Evolutionary conservation across 2,329 filamentous ascomycete species (phyloP).

Genomic region (Zalaria sp.): DNA sequence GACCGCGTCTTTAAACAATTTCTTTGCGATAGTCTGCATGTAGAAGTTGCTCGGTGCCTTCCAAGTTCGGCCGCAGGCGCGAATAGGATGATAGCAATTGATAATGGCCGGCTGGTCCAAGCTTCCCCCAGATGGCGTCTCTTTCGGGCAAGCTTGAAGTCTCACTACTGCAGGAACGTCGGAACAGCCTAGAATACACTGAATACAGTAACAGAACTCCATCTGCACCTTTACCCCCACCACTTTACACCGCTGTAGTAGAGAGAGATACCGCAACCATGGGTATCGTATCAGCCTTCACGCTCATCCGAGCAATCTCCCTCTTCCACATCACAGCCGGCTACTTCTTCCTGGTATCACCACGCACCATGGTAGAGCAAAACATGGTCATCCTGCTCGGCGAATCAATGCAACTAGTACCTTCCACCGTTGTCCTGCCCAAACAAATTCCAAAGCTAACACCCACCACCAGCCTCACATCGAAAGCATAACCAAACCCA

Average conservation of each 20-base stretch:
- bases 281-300: conserved; percentile 67
- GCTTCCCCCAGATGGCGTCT: too few species aligned
- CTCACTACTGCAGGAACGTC: neutral
- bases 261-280: conserved; percentile 33
- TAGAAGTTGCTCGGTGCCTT: too few species aligned
- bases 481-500: conserved; percentile 52
- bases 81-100: too few species aligned
- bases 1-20: too few species aligned
- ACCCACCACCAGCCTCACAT: conserved; percentile 41
- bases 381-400: conserved; percentile 69
- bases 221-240: neutral
- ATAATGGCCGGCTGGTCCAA: too few species aligned
- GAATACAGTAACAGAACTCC: neutral
- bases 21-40: too few species aligned
- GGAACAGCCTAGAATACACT: neutral
- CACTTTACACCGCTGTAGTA: too few species aligned
- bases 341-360: conserved; percentile 69
- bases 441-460: neutral
- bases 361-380: conserved; percentile 60
- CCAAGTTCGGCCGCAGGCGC: too few species aligned
- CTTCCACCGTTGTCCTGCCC: conserved; percentile 11
- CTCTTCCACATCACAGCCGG: conserved; percentile 75
- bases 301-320: conserved; percentile 67
- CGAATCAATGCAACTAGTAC: conserved; percentile 69
- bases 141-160: neutral